Conservation (phyloP, 805 yeast genomes). For the Helenozyma baotianmanensis region DNA sequence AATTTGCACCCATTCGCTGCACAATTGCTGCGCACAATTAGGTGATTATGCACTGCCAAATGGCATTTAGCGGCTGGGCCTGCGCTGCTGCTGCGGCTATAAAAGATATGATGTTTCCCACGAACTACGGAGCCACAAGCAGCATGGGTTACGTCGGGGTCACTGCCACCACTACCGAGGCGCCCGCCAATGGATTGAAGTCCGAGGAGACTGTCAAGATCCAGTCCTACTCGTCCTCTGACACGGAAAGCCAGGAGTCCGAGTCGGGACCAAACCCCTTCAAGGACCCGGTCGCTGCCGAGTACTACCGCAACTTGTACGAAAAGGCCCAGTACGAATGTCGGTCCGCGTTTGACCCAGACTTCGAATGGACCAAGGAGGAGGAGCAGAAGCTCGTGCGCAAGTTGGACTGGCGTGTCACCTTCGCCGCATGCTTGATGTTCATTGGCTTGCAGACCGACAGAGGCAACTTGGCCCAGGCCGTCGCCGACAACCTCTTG, state of each 20-base stretch:
- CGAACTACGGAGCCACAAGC: too few species aligned
- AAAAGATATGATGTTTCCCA: too few species aligned
- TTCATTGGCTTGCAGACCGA: constrained; percentile 55
- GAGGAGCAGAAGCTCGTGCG: constrained; percentile 47
- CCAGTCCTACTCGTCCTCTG: constrained; percentile 2
- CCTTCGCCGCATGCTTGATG: constrained; percentile 54
- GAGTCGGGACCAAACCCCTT: constrained; percentile 14
- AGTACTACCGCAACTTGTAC: constrained; percentile 41
- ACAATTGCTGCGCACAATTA: too few species aligned
- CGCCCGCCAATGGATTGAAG: too few species aligned
- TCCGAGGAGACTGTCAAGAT: not conserved
- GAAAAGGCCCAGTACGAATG: constrained; percentile 50
- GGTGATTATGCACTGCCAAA: too few species aligned
- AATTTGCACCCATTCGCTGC: too few species aligned
- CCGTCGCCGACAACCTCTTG: constrained; percentile 52
- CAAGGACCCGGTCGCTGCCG: constrained; percentile 42
- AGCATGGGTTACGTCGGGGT: too few species aligned
- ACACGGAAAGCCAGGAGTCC: constrained; percentile 2
- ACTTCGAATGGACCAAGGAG: constrained; percentile 44
- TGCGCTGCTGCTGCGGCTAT: too few species aligned
- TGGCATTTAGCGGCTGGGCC: too few species aligned
- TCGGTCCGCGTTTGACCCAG: constrained; percentile 50
- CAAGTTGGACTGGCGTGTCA: constrained; percentile 51
- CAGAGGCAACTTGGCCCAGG: constrained; percentile 52
- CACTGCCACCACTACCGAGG: too few species aligned